Evolutionary conservation across 1,284 basidiomycete species (phyloP).

Genomic region (Phellopilus nigrolimitatus): DNA sequence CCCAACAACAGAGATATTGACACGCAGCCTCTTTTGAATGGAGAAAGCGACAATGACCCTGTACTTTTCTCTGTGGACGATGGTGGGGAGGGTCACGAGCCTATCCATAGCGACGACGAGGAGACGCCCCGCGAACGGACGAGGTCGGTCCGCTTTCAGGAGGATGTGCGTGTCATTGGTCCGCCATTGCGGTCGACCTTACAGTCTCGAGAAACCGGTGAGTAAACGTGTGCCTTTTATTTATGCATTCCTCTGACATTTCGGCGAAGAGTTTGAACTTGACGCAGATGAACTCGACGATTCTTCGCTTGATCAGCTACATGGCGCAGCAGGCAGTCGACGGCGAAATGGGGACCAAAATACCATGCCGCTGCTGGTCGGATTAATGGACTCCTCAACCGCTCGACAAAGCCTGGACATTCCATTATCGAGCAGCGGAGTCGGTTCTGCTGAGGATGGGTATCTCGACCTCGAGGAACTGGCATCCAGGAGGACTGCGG

Average conservation of each 20-base stretch:
- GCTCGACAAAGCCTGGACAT: slow-evolving; percentile 54
- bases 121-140: slow-evolving; percentile 30
- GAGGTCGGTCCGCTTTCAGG: slow-evolving; percentile 54
- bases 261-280: slow-evolving; percentile 62
- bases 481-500: slow-evolving; percentile 59
- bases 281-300: slow-evolving; percentile 75
- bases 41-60: slow-evolving; percentile 17
- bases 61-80: slow-evolving; percentile 39
- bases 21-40: slow-evolving; percentile 22
- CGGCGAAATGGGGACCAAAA: slow-evolving; percentile 45
- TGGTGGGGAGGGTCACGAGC: slow-evolving; percentile 40
- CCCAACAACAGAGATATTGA: slow-evolving; percentile 16
- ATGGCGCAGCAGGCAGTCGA: slow-evolving; percentile 29
- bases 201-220: slow-evolving; percentile 73
- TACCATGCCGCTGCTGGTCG: slow-evolving; percentile 74
- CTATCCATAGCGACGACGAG: slow-evolving; percentile 22
- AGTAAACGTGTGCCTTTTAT: slow-evolving; percentile 31
- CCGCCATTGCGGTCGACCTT: slow-evolving; percentile 65
- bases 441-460: slow-evolving; percentile 30
- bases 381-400: slow-evolving; percentile 60
- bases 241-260: slow-evolving; percentile 14
- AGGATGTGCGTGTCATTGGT: slow-evolving; percentile 61
- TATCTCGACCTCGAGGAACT: slow-evolving; percentile 62
- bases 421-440: slow-evolving; percentile 39
- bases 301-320: slow-evolving; percentile 38